These are phyloP conservation scores for Carex pumila DNA, from an alignment of 176 grass and related monocot genomes.

Conservation along the genomic window DNA sequence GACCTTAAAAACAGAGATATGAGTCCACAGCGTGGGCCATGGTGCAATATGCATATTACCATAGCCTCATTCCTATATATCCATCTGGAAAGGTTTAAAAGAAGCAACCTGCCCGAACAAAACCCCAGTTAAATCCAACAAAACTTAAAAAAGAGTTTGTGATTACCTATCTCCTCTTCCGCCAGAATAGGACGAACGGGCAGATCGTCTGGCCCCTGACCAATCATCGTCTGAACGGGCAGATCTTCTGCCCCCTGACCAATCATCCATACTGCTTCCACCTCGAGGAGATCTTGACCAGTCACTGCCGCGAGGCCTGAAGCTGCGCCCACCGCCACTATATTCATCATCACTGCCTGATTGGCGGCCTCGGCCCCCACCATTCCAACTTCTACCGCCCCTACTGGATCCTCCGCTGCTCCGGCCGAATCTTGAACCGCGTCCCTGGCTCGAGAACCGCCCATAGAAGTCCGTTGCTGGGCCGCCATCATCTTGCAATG, in stretches of 20 bases:
- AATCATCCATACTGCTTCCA: constrained; percentile 13
- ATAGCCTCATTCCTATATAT: not conserved
- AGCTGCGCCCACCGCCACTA: constrained; percentile 40
- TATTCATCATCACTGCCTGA: constrained; percentile 45
- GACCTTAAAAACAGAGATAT: no score
- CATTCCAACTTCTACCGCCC: constrained; percentile 30
- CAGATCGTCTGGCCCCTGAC: not conserved
- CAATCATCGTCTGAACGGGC: not conserved
- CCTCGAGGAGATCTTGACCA: constrained; percentile 24
- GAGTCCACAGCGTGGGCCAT: no score
- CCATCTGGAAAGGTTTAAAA: not conserved
- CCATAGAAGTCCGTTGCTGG: constrained; percentile 66
- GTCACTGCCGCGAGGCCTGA: constrained; percentile 38
- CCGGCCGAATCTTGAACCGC: constrained; percentile 31
- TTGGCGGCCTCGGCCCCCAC: constrained; percentile 33
- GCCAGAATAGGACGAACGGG: not conserved
- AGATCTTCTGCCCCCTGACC: not conserved
- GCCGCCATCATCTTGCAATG: constrained; percentile 76
- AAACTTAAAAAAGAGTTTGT: not conserved
- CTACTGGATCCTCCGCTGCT: constrained; percentile 31
- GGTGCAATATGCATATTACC: no score
- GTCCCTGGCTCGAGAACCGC: constrained; percentile 57
- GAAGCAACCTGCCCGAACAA: not conserved
- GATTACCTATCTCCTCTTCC: constrained; percentile 5
- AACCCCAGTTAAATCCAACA: not conserved